Conservation (phyloP, 2,329 filamentous ascomycete species). For the Teratosphaeriaceae sp. region DNA sequence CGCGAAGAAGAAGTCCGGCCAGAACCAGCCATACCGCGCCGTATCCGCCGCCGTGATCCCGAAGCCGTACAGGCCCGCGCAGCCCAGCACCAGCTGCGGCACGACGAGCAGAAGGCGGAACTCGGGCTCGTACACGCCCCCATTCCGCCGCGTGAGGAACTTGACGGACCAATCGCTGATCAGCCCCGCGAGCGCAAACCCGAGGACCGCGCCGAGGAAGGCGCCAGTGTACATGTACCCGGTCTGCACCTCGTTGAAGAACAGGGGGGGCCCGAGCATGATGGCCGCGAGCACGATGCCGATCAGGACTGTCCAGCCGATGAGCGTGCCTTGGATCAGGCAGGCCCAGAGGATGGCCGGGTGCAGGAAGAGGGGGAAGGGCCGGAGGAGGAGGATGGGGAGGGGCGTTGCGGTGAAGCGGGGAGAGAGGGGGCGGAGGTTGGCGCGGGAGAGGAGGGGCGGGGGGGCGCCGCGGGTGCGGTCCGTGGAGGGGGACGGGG, state of each 20-base stretch:
- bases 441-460: constrained; percentile 17
- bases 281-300: constrained; percentile 76
- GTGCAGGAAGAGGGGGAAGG: constrained; percentile 76
- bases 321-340: constrained; percentile 80
- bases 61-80: constrained; percentile 77
- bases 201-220: constrained; percentile 74
- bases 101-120: constrained; percentile 79
- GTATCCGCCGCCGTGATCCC: constrained; percentile 62
- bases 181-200: constrained; percentile 67
- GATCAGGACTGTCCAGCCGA: constrained; percentile 94
- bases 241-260: constrained; percentile 71
- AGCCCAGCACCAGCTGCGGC: constrained; percentile 71
- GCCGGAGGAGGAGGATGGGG: constrained; percentile 58
- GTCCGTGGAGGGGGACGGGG: neutral
- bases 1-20: constrained; percentile 75
- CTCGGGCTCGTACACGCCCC: constrained; percentile 83
- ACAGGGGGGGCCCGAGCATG: constrained; percentile 73
- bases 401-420: constrained; percentile 74
- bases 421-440: constrained; percentile 60
- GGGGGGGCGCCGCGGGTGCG: neutral
- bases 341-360: constrained; percentile 77
- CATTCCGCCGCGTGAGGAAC: constrained; percentile 65
- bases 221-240: constrained; percentile 85
- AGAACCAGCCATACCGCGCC: constrained; percentile 59
- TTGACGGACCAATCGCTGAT: constrained; percentile 68